Base-by-base conservation (phyloP, 805 yeast genomes). In the Brettanomyces sp. region DNA sequence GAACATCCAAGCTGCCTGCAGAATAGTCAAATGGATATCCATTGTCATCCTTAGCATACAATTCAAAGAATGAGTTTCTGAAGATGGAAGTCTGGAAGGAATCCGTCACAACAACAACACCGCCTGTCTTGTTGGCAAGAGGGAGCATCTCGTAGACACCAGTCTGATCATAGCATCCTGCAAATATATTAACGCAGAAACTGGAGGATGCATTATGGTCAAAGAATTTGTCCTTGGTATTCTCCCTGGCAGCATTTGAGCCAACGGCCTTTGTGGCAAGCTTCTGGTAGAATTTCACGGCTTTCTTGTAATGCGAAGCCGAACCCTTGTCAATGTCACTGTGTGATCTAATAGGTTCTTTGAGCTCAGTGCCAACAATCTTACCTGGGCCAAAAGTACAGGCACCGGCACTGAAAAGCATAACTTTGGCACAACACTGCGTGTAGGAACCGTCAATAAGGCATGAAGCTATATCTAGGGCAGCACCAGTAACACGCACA, bases 301-400 rank as follows among this genome's bases (percentile, higher is more conserved):
- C 95, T 63, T 85, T 86, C 59, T 85, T 83, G 69, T 80, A 86
- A 63, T 89, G 95, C 59, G 82, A 82, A 46, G 96, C 95, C 43
- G 75, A 66, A 57, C 91, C 97, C 54, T 89, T 82, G 64, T 93
- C 98, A 54, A 93, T 86, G 63, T 93, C 99, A 59, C 85, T 87
- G 67, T 93, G 99, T 7, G 99, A 93, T 72, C 99, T 80, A 56
- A 93, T 85, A 42, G 99, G 96, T 66, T 93, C 99, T 62, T 86
- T 85, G 63, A 93, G 75, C 64, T 89, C 93, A 23, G 83, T 80
- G 40, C 91, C 87, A 28, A 93, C 99, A 54, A 93, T 88, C 62
- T 86, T 70, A 56, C 99, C 99, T 11, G 99, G 98, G 41, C 84
- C 85, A 60, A 85, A 80, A 41, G 99, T 93, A 63, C 96, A 82